Conservation (phyloP, 768 basidiomycete genomes). For the Hypholoma fasciculare region DNA sequence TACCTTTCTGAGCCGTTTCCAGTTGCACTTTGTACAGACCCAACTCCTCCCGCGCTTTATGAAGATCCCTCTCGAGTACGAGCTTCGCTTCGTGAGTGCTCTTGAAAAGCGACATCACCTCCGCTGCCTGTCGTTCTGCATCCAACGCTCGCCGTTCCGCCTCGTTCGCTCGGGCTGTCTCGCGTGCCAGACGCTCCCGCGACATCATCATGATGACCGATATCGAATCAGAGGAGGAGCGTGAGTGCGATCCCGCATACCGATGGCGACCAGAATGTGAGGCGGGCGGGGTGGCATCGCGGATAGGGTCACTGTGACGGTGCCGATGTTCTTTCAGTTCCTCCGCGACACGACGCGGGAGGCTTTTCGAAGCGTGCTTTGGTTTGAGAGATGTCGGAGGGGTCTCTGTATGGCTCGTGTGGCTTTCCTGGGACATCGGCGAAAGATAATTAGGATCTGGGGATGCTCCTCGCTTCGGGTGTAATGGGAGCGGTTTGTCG, state of each 20-base stretch:
- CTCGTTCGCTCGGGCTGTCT: conserved; percentile 39
- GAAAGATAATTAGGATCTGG: background rate
- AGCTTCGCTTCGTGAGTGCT: conserved; percentile 29
- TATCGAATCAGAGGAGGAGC: conserved; percentile 18
- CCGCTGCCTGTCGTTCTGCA: conserved; percentile 31
- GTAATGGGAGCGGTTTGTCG: background rate
- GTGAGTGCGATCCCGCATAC: conserved; percentile 2
- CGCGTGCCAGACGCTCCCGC: conserved; percentile 27
- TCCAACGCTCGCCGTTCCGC: conserved; percentile 39
- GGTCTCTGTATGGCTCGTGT: background rate
- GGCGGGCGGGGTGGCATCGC: conserved; percentile 14
- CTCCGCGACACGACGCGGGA: conserved; percentile 2
- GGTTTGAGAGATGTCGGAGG: background rate
- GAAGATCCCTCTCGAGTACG: conserved; percentile 29
- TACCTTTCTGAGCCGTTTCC: conserved; percentile 54
- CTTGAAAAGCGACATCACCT: conserved; percentile 32
- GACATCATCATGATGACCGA: conserved; percentile 20
- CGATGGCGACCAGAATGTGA: conserved; percentile 15
- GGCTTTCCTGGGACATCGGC: background rate
- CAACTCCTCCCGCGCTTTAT: conserved; percentile 45
- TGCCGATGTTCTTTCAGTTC: background rate
- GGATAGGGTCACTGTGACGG: background rate
- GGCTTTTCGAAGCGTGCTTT: background rate
- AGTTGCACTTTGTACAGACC: conserved; percentile 58
- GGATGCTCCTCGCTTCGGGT: background rate